Base-by-base conservation (phyloP, 2,329 filamentous ascomycete genomes). In the Aspergillus texensis region DNA sequence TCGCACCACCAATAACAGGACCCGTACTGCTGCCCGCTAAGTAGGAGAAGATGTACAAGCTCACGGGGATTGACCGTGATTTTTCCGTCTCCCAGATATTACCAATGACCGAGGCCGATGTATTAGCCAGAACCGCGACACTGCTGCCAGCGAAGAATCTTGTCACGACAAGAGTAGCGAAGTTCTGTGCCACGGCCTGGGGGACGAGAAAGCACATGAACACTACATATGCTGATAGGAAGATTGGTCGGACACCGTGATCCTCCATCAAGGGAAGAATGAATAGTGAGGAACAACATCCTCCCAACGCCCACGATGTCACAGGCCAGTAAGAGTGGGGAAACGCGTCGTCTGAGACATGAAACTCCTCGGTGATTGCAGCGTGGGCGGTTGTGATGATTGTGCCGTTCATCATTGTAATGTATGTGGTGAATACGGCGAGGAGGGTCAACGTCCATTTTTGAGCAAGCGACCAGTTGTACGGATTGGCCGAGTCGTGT, bases 121-220 rank as follows among this genome's bases (percentile, higher is more conserved):
- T 73, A 59, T 82, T 81, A 2, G 76, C 75, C 0, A 80, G 69
- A 6, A 80, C 75, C 0, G 78, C 74, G 9, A 79, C 77, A 61
- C 75, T 78, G 1, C 78, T 75, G 2, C 81, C 81, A 5, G 75
- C 77, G 24, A 83, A 78, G 61, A 82, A 79, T 0, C 81, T 73
- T 1, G 76, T 78, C 1, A 80, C 70, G 5, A 82, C 68, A 11
- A 82, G 61, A 0, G 81, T 81, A 6, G 78, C 79, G 60, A 81
- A 82, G 61, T 81, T 82, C n/a, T 74, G 73, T 1, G 81, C 80
- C 6, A 81, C 60, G 0, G 74, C 79, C 62, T 78, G 77, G 0
- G 79, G 78, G 19, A 83, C 71, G 6, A 80, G 71, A 62, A 81
- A 81, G 28, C 78, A 72, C 34, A 81, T 69, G 45, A 82, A 73